Percentiles rank a stretch among this genome's conserved stretches.
Evolutionary conservation across 2,329 filamentous ascomycete genomes (phyloP).

Genomic region (Sclerotinia spermophila): DNA sequence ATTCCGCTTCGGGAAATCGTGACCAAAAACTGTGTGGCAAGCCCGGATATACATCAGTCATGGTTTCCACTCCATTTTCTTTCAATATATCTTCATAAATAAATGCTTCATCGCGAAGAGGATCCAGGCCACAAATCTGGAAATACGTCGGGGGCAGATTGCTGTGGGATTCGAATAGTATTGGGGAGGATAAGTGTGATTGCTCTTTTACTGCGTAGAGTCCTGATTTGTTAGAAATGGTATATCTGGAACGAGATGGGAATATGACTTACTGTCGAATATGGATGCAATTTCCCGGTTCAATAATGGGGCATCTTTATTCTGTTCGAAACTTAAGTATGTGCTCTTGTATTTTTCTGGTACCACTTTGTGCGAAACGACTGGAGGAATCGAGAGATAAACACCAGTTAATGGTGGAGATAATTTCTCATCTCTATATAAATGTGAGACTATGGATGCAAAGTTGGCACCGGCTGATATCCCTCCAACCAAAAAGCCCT

Average conservation of each 20-base stretch:
- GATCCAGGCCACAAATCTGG: constrained; percentile 49
- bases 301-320: constrained; percentile 40
- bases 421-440: constrained; percentile 42
- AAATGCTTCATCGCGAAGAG: constrained; percentile 49
- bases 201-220: not conserved
- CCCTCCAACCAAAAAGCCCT: constrained; percentile 49
- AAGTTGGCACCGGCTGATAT: constrained; percentile 46
- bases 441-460: constrained; percentile 40
- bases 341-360: constrained; percentile 40
- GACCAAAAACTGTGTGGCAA: constrained; percentile 37
- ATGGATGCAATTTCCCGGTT: constrained; percentile 31
- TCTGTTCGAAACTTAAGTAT: constrained; percentile 44
- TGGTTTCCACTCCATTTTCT: constrained; percentile 36
- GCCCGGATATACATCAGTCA: constrained; percentile 36
- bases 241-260: too few species aligned
- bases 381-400: constrained; percentile 43
- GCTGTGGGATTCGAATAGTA: constrained; percentile 37
- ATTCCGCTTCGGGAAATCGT: constrained; percentile 30
- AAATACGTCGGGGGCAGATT: constrained; percentile 47
- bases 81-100: constrained; percentile 50
- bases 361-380: not conserved
- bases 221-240: not conserved
- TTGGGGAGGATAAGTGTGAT: constrained; percentile 36
- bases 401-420: constrained; percentile 45
- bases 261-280: constrained; percentile 28